Evolutionary conservation across 192 early-diverging fungal genomes (phyloP).

Genomic region (Chytriomyces sp.): DNA sequence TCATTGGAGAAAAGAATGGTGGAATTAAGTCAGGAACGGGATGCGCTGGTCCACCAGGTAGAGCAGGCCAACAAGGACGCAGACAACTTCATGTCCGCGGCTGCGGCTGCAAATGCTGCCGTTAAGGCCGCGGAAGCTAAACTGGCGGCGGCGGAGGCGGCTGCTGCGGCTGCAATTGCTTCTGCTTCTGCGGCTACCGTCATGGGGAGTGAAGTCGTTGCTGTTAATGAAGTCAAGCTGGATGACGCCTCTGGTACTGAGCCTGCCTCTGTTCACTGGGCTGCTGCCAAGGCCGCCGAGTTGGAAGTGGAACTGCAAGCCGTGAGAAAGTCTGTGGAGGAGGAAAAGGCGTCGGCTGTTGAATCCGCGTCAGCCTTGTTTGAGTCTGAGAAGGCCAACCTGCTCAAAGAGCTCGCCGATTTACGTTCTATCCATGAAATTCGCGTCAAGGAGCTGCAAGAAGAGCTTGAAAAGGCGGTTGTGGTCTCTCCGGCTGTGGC

Average conservation of each 20-base stretch:
- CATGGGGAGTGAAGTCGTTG: not conserved
- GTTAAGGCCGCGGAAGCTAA: not conserved
- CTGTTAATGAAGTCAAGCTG: too few relatives aligned
- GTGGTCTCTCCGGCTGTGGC: too few relatives aligned
- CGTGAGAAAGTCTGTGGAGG: not conserved
- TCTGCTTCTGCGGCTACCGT: not conserved
- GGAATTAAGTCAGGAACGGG: constrained; percentile 5
- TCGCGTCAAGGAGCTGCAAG: not conserved
- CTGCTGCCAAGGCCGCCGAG: not conserved
- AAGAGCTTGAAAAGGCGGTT: not conserved
- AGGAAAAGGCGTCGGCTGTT: constrained; percentile 2
- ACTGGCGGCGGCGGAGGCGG: not conserved
- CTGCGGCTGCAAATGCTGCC: not conserved
- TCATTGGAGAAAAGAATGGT: not conserved
- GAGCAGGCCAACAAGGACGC: not conserved
- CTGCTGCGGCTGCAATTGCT: not conserved
- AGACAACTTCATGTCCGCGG: too few relatives aligned
- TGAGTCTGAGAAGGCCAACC: constrained; percentile 4
- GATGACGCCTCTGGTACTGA: too few relatives aligned
- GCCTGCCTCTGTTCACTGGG: too few relatives aligned
- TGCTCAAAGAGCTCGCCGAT: not conserved
- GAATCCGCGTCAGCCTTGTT: not conserved
- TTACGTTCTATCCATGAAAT: not conserved
- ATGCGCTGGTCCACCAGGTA: not conserved
- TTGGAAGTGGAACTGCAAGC: constrained; percentile 2